Conservation (phyloP, 805 yeast species). For the Starmera dryadoides region DNA sequence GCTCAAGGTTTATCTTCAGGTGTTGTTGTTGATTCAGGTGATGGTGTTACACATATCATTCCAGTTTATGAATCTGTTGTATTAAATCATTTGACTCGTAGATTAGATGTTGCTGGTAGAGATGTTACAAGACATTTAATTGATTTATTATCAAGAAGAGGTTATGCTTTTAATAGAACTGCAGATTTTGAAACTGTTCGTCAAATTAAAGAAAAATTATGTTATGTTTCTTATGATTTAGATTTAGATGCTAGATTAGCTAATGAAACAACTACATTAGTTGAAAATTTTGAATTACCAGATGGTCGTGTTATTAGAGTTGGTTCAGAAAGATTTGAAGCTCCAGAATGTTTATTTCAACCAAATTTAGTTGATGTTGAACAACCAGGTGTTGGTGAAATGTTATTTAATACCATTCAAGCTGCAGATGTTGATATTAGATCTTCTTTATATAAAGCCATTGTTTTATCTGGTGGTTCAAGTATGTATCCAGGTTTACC, state of each 20-base stretch:
- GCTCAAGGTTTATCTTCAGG: constrained; percentile 97
- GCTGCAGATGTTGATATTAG: constrained; percentile 92
- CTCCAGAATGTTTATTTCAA: constrained; percentile 95
- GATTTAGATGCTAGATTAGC: constrained; percentile 83
- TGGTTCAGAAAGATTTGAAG: constrained; percentile 94
- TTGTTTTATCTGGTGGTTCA: constrained; percentile 95
- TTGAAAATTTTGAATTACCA: constrained; percentile 87
- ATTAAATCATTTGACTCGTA: constrained; percentile 84
- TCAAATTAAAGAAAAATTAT: constrained; percentile 92
- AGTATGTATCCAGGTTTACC: constrained; percentile 99
- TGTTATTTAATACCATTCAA: constrained; percentile 86
- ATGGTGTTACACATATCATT: constrained; percentile 96
- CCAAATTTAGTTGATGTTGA: constrained; percentile 93
- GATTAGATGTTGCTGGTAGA: constrained; percentile 96
- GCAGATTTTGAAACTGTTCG: constrained; percentile 99
- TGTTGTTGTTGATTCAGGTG: constrained; percentile 98
- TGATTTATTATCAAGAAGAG: constrained; percentile 85
- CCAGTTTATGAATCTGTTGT: constrained; percentile 97
- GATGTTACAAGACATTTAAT: constrained; percentile 96
- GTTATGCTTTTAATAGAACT: constrained; percentile 96
- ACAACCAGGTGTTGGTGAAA: constrained; percentile 95
- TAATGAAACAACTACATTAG: constrained; percentile 91
- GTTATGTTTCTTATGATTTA: constrained; percentile 92
- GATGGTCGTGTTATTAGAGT: constrained; percentile 93
- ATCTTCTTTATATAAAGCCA: constrained; percentile 80